Conservation (phyloP, 2,329 filamentous ascomycete species). For the Fusarium guadeloupense region DNA sequence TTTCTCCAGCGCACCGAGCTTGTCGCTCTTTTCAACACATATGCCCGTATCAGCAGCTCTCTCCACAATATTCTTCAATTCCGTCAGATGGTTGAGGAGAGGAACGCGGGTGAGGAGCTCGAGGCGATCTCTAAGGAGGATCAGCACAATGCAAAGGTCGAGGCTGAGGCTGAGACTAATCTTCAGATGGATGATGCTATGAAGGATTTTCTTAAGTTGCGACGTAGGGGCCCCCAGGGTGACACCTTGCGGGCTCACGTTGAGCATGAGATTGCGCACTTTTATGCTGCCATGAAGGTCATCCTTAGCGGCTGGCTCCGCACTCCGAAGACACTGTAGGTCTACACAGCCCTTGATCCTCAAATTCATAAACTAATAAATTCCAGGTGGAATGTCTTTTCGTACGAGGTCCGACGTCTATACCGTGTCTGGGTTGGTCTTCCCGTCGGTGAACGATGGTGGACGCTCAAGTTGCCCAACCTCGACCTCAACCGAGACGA, state of each 20-base stretch:
- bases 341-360: constrained; percentile 35
- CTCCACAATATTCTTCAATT: constrained; percentile 80
- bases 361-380: constrained; percentile 2
- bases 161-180: constrained; percentile 45
- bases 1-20: constrained; percentile 87
- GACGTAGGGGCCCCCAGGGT: constrained; percentile 46
- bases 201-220: constrained; percentile 44
- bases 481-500: constrained; percentile 57
- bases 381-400: constrained; percentile 54
- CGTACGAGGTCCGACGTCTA: constrained; percentile 56
- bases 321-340: constrained; percentile 76
- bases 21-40: constrained; percentile 93
- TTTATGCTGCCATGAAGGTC: constrained; percentile 70
- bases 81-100: constrained; percentile 60
- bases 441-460: constrained; percentile 59
- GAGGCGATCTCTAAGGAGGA: constrained; percentile 50
- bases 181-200: constrained; percentile 52
- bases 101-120: constrained; percentile 39
- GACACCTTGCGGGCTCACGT: constrained; percentile 64
- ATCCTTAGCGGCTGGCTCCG: constrained; percentile 76
- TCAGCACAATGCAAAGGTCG: constrained; percentile 36
- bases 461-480: constrained; percentile 57
- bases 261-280: constrained; percentile 68
- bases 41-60: constrained; percentile 85
- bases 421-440: constrained; percentile 64